A percentile compares a stretch with the other conserved stretches of the same genome.
Conservation (phyloP, 192 early-diverging fungal species). For the Spizellomyces sp. region DNA sequence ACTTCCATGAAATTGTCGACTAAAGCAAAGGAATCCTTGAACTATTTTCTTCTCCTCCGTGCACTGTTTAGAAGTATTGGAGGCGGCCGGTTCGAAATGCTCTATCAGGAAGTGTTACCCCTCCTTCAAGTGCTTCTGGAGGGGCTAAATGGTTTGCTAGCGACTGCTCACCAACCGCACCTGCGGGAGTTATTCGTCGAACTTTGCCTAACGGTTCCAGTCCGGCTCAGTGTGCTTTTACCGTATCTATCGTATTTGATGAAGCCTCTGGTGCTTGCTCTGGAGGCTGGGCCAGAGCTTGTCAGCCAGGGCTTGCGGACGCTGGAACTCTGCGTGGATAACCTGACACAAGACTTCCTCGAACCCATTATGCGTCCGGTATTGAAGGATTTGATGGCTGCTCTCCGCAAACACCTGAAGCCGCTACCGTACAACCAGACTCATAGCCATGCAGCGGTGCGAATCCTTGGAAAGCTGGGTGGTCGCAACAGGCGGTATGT, state of each 20-base stretch:
- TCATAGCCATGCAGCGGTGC: constrained; percentile 82
- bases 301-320: constrained; percentile 96
- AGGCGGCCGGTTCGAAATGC: constrained; percentile 90
- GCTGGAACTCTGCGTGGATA: constrained; percentile 97
- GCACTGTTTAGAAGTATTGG: constrained; percentile 94
- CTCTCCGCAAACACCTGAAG: constrained; percentile 89
- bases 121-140: constrained; percentile 90
- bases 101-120: constrained; percentile 96
- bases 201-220: constrained; percentile 94
- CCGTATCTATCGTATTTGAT: constrained; percentile 93
- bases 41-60: constrained; percentile 92
- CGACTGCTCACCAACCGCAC: constrained; percentile 77
- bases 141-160: constrained; percentile 79
- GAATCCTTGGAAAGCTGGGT: constrained; percentile 98
- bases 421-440: constrained; percentile 82
- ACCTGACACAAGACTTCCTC: constrained; percentile 93
- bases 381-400: constrained; percentile 91
- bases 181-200: constrained; percentile 98
- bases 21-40: constrained; percentile 81
- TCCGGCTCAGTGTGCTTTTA: constrained; percentile 88
- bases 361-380: constrained; percentile 96
- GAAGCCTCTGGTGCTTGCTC: constrained; percentile 92
- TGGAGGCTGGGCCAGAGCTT: constrained; percentile 88
- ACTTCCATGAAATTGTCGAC: constrained; percentile 81
- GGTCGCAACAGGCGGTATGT: constrained; percentile 92